These are phyloP conservation scores for Actinidia chinensis DNA, from an alignment of 179 eudicot species.

Conservation along the genomic window DNA sequence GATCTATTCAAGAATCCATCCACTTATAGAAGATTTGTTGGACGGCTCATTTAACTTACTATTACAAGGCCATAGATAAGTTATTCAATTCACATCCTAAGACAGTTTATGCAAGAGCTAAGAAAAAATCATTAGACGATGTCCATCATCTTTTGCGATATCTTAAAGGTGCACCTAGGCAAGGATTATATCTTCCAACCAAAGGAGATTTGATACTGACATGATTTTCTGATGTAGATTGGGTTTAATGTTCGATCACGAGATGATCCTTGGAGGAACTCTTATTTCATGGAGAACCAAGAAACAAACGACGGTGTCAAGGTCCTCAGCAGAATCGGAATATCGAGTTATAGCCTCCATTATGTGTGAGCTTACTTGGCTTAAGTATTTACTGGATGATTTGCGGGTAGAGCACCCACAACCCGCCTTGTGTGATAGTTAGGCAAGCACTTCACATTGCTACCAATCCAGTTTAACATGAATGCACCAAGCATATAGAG, in stretches of 20 bases:
- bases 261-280: neutral
- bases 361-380: slow-evolving; percentile 6
- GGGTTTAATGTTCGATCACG: slow-evolving; percentile 6
- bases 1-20: slow-evolving; percentile 4
- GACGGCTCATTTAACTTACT: neutral
- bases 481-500: slow-evolving; percentile 11
- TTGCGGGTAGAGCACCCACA: neutral
- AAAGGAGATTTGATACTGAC: neutral
- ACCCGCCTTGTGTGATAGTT: neutral
- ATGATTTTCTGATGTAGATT: neutral
- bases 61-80: slow-evolving; percentile 8
- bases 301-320: slow-evolving; percentile 4
- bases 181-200: slow-evolving; percentile 10
- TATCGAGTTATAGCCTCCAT: neutral
- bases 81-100: neutral
- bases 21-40: neutral
- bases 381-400: neutral
- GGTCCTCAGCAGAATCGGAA: neutral
- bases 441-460: neutral
- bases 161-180: neutral
- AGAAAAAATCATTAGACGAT: slow-evolving; percentile 1
- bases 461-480: neutral
- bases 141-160: slow-evolving; percentile 5
- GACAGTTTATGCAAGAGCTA: slow-evolving; percentile 7
- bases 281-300: slow-evolving; percentile 15